Evolutionary conservation across 164 flowering plant species (phyloP).

Genomic region (Cinnamomum micranthum): DNA sequence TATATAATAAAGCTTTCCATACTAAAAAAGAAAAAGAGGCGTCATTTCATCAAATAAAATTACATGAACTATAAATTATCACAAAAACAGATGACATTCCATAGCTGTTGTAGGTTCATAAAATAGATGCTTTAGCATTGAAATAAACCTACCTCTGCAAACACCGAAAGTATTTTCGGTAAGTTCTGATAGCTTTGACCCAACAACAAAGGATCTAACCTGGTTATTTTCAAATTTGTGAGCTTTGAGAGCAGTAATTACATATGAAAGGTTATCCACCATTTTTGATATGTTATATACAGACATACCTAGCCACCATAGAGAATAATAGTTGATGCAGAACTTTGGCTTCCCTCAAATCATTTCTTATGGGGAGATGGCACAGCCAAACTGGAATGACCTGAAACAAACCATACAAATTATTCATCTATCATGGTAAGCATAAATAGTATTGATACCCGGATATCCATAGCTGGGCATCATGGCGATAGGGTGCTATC

Average conservation of each 20-base stretch:
- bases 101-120: not conserved
- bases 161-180: conserved; percentile 3
- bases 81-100: not conserved
- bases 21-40: not conserved
- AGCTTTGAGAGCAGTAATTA: not conserved
- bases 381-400: conserved; percentile 5
- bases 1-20: no score
- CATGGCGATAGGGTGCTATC: no score
- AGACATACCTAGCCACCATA: not conserved
- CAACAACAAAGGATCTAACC: conserved; percentile 2
- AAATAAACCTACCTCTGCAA: conserved; percentile 2
- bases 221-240: conserved; percentile 3
- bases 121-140: no score
- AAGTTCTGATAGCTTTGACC: conserved; percentile 1
- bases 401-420: not conserved
- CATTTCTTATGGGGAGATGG: conserved; percentile 5
- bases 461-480: no score
- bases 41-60: not conserved
- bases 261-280: not conserved
- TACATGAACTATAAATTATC: no score
- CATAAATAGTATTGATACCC: not conserved
- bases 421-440: not conserved
- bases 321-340: not conserved
- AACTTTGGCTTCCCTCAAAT: conserved; percentile 7
- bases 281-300: not conserved